Percentiles rank a stretch among this genome's conserved stretches.
phyloP scores from a whole-genome alignment of 441 rosid species.

The Kokia cookei region DNA sequence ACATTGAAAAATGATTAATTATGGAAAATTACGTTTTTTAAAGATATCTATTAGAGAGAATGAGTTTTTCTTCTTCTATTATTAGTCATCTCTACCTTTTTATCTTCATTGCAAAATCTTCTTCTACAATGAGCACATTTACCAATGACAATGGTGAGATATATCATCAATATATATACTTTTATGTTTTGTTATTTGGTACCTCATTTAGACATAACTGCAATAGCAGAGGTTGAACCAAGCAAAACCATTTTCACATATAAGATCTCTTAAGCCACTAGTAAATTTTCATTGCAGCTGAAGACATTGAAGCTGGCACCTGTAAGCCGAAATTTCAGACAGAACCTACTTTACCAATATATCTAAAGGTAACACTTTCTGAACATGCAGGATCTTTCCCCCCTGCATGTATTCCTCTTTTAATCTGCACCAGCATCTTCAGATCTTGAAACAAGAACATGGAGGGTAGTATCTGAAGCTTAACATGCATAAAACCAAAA shows the following conservation, averaged over 20 bases:
- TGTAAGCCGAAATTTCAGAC: constrained; percentile 60
- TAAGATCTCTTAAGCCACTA: not conserved
- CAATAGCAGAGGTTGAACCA: not conserved
- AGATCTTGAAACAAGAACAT: not conserved
- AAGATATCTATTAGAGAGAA: too few relatives aligned
- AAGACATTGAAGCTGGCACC: constrained; percentile 61
- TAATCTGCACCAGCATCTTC: constrained; percentile 13
- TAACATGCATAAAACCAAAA: not conserved
- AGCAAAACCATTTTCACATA: too few relatives aligned
- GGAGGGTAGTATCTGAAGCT: too few relatives aligned
- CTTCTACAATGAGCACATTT: too few relatives aligned
- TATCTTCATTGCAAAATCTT: too few relatives aligned
- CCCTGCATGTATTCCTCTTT: not conserved
- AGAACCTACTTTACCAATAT: constrained; percentile 87
- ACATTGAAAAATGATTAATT: not conserved
- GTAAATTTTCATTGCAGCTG: constrained; percentile 51
- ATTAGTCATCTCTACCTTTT: too few relatives aligned
- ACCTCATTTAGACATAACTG: not conserved
- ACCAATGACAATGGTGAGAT: too few relatives aligned
- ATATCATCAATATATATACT: too few relatives aligned
- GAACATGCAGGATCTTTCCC: not conserved
- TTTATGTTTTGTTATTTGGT: too few relatives aligned
- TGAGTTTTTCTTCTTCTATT: too few relatives aligned
- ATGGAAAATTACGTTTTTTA: not conserved
- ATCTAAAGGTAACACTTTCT: constrained; percentile 59